A percentile compares a stretch with the other conserved stretches of the same genome.
phyloP scores from a whole-genome alignment of 2,329 filamentous ascomycete species.

The Thelonectria olida region DNA sequence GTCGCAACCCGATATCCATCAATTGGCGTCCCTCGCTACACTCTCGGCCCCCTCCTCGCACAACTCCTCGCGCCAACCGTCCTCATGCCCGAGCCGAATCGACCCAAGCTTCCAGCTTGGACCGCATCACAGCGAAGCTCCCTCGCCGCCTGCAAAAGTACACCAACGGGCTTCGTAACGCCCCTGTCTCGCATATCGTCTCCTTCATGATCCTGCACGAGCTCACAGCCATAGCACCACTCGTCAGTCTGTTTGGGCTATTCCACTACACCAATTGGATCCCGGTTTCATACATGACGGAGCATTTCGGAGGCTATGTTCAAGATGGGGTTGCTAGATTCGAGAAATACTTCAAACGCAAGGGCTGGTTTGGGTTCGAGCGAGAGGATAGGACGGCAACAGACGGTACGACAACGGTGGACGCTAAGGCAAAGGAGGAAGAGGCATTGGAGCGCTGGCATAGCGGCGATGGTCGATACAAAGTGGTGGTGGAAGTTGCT shows the following conservation, averaged over 20 bases:
- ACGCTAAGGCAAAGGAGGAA: conserved; percentile 30
- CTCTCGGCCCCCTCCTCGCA: conserved; percentile 17
- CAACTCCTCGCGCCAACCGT: conserved; percentile 12
- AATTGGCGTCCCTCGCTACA: conserved; percentile 35
- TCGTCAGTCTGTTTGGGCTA: conserved; percentile 75
- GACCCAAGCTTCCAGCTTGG: conserved; percentile 50
- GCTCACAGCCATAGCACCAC: conserved; percentile 83
- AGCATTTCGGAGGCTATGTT: conserved; percentile 60
- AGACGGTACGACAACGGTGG: conserved; percentile 1
- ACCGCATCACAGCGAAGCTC: conserved; percentile 61
- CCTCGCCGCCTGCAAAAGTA: conserved; percentile 75
- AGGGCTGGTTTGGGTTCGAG: conserved; percentile 80
- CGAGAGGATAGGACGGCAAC: conserved; percentile 29
- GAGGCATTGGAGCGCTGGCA: conserved; percentile 49
- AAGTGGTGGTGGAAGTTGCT: conserved; percentile 75
- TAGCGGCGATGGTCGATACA: conserved; percentile 57
- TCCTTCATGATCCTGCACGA: conserved; percentile 94
- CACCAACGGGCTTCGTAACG: conserved; percentile 74
- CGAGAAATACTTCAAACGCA: conserved; percentile 78
- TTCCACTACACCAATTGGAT: conserved; percentile 86
- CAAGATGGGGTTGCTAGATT: conserved; percentile 76
- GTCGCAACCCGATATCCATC: conserved; percentile 30
- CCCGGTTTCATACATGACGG: conserved; percentile 64
- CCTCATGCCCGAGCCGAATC: conserved; percentile 34
- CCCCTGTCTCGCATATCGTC: conserved; percentile 83